phyloP scores from a whole-genome alignment of 768 basidiomycete species.

The Agrocybe praecox region DNA sequence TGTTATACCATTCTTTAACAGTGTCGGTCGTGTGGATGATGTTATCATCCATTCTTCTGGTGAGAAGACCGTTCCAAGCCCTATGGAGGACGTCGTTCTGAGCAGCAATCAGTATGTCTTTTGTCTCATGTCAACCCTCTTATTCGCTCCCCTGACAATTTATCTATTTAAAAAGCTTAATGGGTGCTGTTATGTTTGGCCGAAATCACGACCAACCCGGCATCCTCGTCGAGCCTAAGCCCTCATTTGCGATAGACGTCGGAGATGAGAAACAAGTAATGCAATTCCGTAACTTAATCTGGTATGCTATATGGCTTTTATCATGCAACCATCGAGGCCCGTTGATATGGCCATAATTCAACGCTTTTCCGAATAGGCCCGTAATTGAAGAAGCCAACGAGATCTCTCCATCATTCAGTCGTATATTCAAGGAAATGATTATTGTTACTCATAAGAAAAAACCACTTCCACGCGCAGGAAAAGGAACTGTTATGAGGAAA shows the following conservation, averaged over 20 bases:
- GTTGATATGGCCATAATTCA: too few relatives aligned
- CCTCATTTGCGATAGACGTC: conserved; percentile 23
- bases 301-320: conserved; percentile 25
- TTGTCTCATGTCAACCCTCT: neutral
- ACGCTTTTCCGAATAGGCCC: too few relatives aligned
- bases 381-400: conserved; percentile 45
- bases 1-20: conserved; percentile 7
- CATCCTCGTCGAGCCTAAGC: conserved; percentile 30
- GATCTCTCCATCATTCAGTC: conserved; percentile 40
- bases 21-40: conserved; percentile 42
- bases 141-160: neutral
- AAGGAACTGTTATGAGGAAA: conserved; percentile 50
- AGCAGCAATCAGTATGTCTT: conserved; percentile 22
- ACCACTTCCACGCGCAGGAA: conserved; percentile 46
- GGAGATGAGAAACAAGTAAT: conserved; percentile 19
- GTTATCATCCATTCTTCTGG: conserved; percentile 35
- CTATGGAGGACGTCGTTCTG: conserved; percentile 28
- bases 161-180: conserved; percentile 6
- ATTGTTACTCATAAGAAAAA: conserved; percentile 35
- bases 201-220: conserved; percentile 33
- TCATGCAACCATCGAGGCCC: too few relatives aligned
- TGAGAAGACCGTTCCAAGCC: conserved; percentile 35
- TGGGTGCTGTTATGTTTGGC: conserved; percentile 45
- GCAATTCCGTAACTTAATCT: conserved; percentile 35
- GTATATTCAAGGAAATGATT: conserved; percentile 56